These are phyloP conservation scores for Boletus rex-veris DNA, from an alignment of 768 basidiomycete genomes.

Conservation along the genomic window DNA sequence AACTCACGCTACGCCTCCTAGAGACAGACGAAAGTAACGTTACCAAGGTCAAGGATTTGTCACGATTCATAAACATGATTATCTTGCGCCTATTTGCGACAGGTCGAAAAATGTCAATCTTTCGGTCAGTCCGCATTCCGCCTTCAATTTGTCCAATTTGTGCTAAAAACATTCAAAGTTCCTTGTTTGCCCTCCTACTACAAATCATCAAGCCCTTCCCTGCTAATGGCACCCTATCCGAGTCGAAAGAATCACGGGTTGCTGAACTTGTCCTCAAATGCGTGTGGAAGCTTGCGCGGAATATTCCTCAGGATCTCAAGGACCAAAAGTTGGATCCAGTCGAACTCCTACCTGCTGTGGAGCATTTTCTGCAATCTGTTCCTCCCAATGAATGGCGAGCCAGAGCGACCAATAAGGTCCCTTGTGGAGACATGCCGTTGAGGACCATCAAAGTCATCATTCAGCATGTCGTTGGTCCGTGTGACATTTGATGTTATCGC, in stretches of 20 bases:
- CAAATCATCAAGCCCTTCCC: conserved; percentile 85
- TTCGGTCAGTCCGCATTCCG: conserved; percentile 55
- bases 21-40: conserved; percentile 88
- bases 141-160: not conserved
- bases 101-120: conserved; percentile 84
- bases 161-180: conserved; percentile 15
- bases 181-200: conserved; percentile 77
- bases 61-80: conserved; percentile 98
- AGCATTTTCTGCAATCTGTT: conserved; percentile 89
- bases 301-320: conserved; percentile 87
- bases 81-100: conserved; percentile 91
- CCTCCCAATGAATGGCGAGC: conserved; percentile 96
- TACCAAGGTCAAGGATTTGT: conserved; percentile 86
- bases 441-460: conserved; percentile 98
- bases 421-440: conserved; percentile 96
- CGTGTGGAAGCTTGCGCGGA: conserved; percentile 95
- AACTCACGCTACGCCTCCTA: conserved; percentile 84
- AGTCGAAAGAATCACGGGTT: conserved; percentile 82
- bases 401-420: conserved; percentile 84
- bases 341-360: conserved; percentile 87
- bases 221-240: conserved; percentile 60
- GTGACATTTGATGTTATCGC: conserved; percentile 1
- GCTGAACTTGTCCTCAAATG: conserved; percentile 94
- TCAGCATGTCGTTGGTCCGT: conserved; percentile 93
- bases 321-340: conserved; percentile 79